A percentile compares a stretch with the other conserved stretches of the same genome.
Conservation (phyloP, 768 basidiomycete genomes). For the Suillus occidentalis region DNA sequence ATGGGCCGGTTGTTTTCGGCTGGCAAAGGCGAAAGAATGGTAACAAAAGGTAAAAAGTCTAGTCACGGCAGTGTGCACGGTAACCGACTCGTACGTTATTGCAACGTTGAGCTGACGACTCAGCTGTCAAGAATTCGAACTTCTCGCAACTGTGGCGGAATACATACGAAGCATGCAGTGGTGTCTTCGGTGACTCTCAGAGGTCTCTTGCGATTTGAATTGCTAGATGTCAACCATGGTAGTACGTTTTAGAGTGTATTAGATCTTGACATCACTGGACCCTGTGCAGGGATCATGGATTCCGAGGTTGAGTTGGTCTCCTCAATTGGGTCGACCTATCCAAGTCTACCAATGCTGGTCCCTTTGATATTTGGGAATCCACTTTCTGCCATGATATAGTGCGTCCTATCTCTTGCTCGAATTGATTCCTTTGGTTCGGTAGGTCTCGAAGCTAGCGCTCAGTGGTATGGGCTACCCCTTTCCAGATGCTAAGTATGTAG, state of each 20-base stretch:
- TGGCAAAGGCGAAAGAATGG: not conserved
- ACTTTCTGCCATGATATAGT: not conserved
- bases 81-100: not conserved
- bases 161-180: not conserved
- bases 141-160: not conserved
- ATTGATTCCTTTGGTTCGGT: not conserved
- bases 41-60: not conserved
- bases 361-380: not conserved
- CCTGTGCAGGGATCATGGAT: not conserved
- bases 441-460: not conserved
- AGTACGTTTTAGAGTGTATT: not conserved
- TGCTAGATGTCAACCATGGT: not conserved
- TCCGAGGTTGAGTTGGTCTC: not conserved
- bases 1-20: not conserved
- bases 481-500: not conserved
- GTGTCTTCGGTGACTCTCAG: not conserved
- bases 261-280: not conserved
- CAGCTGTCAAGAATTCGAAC: not conserved
- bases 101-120: not conserved
- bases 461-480: not conserved
- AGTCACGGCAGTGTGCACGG: not conserved
- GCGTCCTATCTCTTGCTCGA: not conserved
- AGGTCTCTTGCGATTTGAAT: not conserved
- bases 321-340: not conserved
- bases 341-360: not conserved